phyloP scores from a whole-genome alignment of 2,329 filamentous ascomycete genomes.

The Pezicula radicicola region DNA sequence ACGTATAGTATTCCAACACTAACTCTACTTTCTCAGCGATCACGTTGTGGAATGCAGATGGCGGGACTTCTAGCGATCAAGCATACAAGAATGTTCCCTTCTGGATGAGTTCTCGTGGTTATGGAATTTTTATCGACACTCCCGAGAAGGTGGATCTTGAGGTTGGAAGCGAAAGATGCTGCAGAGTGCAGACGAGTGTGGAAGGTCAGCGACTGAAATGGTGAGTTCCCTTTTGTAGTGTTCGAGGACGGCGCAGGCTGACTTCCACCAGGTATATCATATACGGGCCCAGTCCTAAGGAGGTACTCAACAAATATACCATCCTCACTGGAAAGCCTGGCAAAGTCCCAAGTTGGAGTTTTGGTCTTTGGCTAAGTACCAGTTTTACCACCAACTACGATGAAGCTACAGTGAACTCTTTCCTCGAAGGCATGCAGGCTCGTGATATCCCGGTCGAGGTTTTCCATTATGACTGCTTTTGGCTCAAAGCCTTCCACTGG shows the following conservation, averaged over 20 bases:
- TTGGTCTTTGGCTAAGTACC: conserved; percentile 73
- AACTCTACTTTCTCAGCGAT: conserved; percentile 35
- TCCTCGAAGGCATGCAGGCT: conserved; percentile 55
- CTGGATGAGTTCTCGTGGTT: conserved; percentile 69
- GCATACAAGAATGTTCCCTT: conserved; percentile 72
- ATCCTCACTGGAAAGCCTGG: conserved; percentile 63
- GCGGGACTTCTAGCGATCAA: conserved; percentile 66
- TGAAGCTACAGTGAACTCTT: conserved; percentile 53
- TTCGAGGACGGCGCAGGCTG: not conserved
- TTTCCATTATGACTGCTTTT: conserved; percentile 64
- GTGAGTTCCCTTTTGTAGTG: conserved; percentile 13
- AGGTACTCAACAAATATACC: conserved; percentile 66
- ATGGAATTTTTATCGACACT: conserved; percentile 73
- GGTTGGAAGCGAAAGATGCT: conserved; percentile 71
- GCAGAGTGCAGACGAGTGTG: conserved; percentile 66
- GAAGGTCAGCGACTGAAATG: conserved; percentile 69
- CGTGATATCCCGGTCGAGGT: conserved; percentile 55
- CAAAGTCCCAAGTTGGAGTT: conserved; percentile 70
- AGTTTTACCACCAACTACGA: conserved; percentile 62
- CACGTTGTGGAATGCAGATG: conserved; percentile 61
- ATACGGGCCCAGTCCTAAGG: conserved; percentile 68
- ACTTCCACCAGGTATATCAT: conserved; percentile 54
- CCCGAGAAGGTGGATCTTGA: conserved; percentile 69
- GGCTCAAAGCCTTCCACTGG: conserved; percentile 62
- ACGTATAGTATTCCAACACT: too few species aligned